Evolutionary conservation across 306 rosid species (phyloP).

Genomic region (Prunus salicina): DNA sequence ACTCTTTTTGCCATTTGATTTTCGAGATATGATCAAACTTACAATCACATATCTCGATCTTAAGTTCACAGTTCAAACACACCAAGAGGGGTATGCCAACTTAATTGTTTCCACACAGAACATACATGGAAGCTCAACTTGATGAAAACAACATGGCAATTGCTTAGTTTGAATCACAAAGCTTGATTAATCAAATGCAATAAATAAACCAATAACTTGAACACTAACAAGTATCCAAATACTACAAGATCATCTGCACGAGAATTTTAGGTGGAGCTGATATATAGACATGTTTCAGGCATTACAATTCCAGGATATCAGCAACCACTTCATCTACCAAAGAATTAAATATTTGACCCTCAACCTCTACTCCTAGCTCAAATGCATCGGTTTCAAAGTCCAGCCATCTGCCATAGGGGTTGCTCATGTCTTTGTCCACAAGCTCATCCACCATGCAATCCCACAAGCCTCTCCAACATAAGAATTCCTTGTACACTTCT

Average conservation of each 20-base stretch:
- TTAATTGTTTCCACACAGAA: background rate
- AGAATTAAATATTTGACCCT: slow-evolving; percentile 56
- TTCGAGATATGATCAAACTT: background rate
- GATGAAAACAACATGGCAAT: too few relatives aligned
- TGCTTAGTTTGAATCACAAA: too few relatives aligned
- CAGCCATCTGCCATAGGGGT: slow-evolving; percentile 70
- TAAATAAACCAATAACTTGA: slow-evolving; percentile 12
- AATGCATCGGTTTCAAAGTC: slow-evolving; percentile 66
- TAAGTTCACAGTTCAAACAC: background rate
- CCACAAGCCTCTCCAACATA: slow-evolving; percentile 60
- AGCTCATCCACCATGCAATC: slow-evolving; percentile 90
- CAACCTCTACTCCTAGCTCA: slow-evolving; percentile 64
- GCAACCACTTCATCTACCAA: slow-evolving; percentile 64
- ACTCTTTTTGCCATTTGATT: background rate
- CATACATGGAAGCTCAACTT: background rate
- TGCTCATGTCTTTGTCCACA: slow-evolving; percentile 88
- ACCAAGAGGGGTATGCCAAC: background rate
- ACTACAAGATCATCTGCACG: background rate
- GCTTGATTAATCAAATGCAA: background rate
- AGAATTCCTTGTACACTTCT: slow-evolving; percentile 71
- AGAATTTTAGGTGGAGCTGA: background rate
- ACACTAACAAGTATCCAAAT: background rate
- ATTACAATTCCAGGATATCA: slow-evolving; percentile 42
- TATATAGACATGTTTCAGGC: background rate
- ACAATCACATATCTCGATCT: background rate